These are phyloP conservation scores for Plenodomus tracheiphilus DNA, from an alignment of 2,329 filamentous ascomycete species.

Conservation along the genomic window DNA sequence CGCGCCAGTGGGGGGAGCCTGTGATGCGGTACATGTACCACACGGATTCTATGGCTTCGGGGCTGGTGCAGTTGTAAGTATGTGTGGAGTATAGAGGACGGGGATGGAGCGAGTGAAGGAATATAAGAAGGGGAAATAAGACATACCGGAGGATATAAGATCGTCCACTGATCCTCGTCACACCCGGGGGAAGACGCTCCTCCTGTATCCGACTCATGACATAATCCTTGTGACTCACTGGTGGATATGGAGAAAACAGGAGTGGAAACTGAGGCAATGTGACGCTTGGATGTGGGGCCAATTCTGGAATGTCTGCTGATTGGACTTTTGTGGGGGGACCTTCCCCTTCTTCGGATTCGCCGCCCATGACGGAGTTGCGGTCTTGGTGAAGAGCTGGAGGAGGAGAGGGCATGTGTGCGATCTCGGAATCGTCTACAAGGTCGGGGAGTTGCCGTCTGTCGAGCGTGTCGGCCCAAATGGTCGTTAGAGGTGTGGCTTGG, in stretches of 20 bases:
- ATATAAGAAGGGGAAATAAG: not conserved
- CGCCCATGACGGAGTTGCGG: conserved; percentile 18
- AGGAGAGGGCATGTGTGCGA: conserved; percentile 14
- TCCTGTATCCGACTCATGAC: conserved; percentile 44
- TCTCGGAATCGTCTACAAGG: conserved; percentile 25
- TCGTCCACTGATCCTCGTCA: conserved; percentile 58
- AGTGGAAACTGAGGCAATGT: conserved; percentile 33
- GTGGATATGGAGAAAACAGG: conserved; percentile 35
- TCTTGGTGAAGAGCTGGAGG: conserved; percentile 6
- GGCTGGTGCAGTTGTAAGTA: conserved; percentile 41
- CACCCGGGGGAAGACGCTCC: conserved; percentile 58
- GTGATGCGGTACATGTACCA: conserved; percentile 78
- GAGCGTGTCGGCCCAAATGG: conserved; percentile 23
- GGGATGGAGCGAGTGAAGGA: not conserved
- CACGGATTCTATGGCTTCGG: conserved; percentile 79
- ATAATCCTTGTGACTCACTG: conserved; percentile 40
- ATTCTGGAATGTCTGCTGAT: conserved; percentile 12
- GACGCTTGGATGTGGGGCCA: conserved; percentile 14
- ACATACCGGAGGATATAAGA: conserved; percentile 64
- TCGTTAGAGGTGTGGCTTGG: conserved; percentile 19
- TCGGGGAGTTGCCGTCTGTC: conserved; percentile 33
- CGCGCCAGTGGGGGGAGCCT: conserved; percentile 65
- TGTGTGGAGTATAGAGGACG: not conserved
- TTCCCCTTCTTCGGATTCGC: conserved; percentile 24
- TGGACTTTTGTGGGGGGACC: conserved; percentile 30